Percentiles rank a stretch among this genome's conserved stretches.
phyloP scores from a whole-genome alignment of 179 eudicot genomes.

The Monotropa hypopitys region DNA sequence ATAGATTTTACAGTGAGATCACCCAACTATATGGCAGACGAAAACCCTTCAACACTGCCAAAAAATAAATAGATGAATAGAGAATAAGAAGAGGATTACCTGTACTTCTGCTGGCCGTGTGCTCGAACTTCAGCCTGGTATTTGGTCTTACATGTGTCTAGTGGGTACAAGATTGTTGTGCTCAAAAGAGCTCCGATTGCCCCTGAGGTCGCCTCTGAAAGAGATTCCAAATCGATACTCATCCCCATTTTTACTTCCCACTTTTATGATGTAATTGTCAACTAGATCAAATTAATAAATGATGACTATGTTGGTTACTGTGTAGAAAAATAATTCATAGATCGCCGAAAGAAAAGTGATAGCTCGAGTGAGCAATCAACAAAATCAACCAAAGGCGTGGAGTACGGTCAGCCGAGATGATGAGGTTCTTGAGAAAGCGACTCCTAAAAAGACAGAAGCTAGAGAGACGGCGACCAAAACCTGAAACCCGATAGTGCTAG shows the following conservation, averaged over 20 bases:
- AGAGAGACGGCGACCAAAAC: too few species aligned
- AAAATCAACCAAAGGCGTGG: too few species aligned
- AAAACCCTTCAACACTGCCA: neutral
- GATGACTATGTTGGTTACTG: neutral
- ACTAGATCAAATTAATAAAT: neutral
- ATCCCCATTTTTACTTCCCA: slow-evolving; percentile 8
- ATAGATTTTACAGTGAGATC: neutral
- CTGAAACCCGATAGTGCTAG: too few species aligned
- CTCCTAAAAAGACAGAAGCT: too few species aligned
- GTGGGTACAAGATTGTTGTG: slow-evolving; percentile 66
- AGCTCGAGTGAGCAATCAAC: too few species aligned
- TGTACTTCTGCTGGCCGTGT: slow-evolving; percentile 49
- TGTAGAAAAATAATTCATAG: neutral
- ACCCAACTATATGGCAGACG: neutral
- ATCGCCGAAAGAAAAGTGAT: neutral
- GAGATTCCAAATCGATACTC: slow-evolving; percentile 62
- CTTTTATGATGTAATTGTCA: neutral
- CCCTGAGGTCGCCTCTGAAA: slow-evolving; percentile 78
- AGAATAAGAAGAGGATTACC: slow-evolving; percentile 17
- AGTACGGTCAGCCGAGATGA: too few species aligned
- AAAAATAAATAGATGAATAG: neutral
- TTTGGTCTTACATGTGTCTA: slow-evolving; percentile 81
- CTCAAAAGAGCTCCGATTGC: slow-evolving; percentile 74
- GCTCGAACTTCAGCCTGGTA: slow-evolving; percentile 70
- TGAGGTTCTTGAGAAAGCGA: too few species aligned